Percentiles rank a stretch among this genome's conserved stretches.
These are phyloP conservation scores for Tieghemostelium lacteum DNA, from an alignment of 78 protist species.

Conservation along the genomic window DNA sequence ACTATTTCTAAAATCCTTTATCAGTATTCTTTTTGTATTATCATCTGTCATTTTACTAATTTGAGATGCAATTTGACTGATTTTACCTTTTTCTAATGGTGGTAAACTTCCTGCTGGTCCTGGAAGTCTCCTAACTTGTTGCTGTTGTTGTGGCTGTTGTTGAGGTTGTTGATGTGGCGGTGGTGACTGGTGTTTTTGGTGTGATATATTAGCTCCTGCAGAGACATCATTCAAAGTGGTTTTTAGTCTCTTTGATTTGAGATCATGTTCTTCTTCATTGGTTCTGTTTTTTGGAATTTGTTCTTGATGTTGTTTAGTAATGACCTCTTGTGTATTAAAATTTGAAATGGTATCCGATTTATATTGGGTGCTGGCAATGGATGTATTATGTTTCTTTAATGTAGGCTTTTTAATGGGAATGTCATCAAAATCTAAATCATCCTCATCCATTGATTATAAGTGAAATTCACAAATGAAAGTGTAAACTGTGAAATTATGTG, in stretches of 20 bases:
- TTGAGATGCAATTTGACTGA: background rate
- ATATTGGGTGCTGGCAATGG: background rate
- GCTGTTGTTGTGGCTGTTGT: background rate
- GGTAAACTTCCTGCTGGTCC: slow-evolving; percentile 73
- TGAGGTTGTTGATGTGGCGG: slow-evolving; percentile 2
- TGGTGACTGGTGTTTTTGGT: background rate
- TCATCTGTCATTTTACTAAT: background rate
- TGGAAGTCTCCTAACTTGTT: slow-evolving; percentile 16
- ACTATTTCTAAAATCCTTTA: background rate
- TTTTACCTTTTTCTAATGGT: background rate
- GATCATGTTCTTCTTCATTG: background rate
- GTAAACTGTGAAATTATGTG: too few relatives aligned
- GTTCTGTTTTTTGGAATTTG: background rate
- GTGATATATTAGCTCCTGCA: background rate
- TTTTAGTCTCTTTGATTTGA: background rate
- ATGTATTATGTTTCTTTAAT: background rate
- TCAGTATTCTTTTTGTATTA: background rate
- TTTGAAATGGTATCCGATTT: background rate
- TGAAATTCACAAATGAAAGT: too few relatives aligned
- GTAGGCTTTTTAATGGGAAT: background rate
- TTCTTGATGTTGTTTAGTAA: slow-evolving; percentile 1
- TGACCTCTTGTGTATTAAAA: background rate
- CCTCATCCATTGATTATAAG: too few relatives aligned
- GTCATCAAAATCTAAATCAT: background rate
- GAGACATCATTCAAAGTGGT: background rate